Evolutionary conservation across 2,329 filamentous ascomycete genomes (phyloP).

Genomic region (Fonsecaea erecta): DNA sequence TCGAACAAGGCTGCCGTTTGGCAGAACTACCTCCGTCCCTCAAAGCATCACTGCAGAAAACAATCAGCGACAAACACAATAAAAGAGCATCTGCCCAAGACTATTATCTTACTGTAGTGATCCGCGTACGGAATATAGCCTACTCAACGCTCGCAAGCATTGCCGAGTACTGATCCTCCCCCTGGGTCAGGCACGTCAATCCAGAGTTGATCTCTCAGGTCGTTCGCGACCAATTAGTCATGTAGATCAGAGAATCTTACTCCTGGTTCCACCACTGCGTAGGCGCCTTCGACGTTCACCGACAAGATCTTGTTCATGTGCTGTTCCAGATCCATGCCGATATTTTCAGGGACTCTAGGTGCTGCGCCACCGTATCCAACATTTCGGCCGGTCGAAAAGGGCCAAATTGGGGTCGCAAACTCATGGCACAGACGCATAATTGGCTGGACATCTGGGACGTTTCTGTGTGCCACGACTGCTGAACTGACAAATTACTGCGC

Average conservation of each 20-base stretch:
- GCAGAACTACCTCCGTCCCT: constrained; percentile 52
- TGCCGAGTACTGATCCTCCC: constrained; percentile 59
- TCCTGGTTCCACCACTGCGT: constrained; percentile 47
- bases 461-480: constrained; percentile 44
- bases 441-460: constrained; percentile 42
- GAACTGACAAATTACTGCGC: constrained; percentile 53
- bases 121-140: constrained; percentile 45
- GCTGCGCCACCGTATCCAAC: constrained; percentile 57
- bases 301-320: constrained; percentile 46
- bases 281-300: constrained; percentile 42
- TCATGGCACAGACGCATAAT: constrained; percentile 42
- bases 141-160: constrained; percentile 54
- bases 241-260: constrained; percentile 55
- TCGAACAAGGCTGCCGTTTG: constrained; percentile 46
- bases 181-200: constrained; percentile 57
- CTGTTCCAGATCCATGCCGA: constrained; percentile 53
- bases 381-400: constrained; percentile 50
- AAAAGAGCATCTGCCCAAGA: constrained; percentile 30
- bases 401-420: constrained; percentile 43
- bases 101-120: constrained; percentile 47
- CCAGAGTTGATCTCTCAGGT: constrained; percentile 50
- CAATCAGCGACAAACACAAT: constrained; percentile 48
- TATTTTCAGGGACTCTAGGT: constrained; percentile 50
- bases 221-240: constrained; percentile 48
- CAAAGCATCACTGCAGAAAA: constrained; percentile 46